Percentiles rank a stretch among this genome's conserved stretches.
Conservation (phyloP, 1,139 yeast species). For the Debaryomyces fabryi region DNA sequence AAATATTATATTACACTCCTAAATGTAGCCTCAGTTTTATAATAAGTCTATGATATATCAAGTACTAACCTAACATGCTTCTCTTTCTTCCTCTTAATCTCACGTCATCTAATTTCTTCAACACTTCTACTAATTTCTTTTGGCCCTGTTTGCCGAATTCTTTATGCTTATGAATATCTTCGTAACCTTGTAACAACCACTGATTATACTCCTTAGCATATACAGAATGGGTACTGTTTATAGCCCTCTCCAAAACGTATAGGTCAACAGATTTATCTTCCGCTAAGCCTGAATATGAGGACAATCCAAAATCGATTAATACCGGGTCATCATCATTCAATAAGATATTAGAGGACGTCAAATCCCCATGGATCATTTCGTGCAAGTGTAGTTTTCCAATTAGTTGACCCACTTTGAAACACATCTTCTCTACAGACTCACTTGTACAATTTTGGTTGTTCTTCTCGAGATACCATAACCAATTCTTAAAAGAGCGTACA, state of each 20-base stretch:
- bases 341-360: constrained; percentile 87
- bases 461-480: constrained; percentile 65
- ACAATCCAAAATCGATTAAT: constrained; percentile 89
- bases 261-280: constrained; percentile 97
- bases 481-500: constrained; percentile 66
- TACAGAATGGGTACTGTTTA: constrained; percentile 85
- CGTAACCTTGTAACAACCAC: constrained; percentile 79
- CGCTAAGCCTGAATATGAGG: constrained; percentile 71
- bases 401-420: constrained; percentile 62
- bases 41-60: neutral
- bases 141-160: constrained; percentile 30
- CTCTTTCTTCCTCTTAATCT: constrained; percentile 92
- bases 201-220: constrained; percentile 63
- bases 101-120: constrained; percentile 75
- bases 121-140: constrained; percentile 56
- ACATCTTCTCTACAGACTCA: constrained; percentile 41
- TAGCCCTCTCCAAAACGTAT: constrained; percentile 91
- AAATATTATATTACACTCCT: no score
- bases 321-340: constrained; percentile 52
- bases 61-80: constrained; percentile 76
- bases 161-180: constrained; percentile 34
- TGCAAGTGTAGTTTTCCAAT: constrained; percentile 73
- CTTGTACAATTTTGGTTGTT: constrained; percentile 29
- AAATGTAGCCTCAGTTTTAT: neutral
- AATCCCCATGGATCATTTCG: constrained; percentile 91